Percentiles rank a stretch among this genome's conserved stretches.
Evolutionary conservation across 2,329 filamentous ascomycete species (phyloP).

Genomic region (Monilinia aucupariae): DNA sequence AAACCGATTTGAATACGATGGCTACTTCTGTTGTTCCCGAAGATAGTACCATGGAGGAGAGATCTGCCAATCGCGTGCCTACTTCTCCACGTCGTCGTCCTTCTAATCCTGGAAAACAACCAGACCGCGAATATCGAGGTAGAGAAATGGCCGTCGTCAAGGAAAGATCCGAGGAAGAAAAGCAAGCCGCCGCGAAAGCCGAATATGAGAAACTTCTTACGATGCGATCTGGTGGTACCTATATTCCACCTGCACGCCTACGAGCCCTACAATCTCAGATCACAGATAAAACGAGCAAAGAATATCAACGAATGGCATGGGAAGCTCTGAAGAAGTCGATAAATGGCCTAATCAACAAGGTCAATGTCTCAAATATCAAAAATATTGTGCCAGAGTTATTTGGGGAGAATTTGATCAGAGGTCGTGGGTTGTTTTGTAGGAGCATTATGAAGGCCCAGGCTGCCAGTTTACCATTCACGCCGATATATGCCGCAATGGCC

Average conservation of each 20-base stretch:
- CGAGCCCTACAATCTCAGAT: conserved; percentile 93
- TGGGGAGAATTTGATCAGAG: conserved; percentile 85
- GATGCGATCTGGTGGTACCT: conserved; percentile 91
- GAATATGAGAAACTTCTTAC: conserved; percentile 89
- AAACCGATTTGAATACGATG: not conserved
- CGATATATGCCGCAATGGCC: conserved; percentile 92
- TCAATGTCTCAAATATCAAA: conserved; percentile 98
- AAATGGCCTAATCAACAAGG: conserved; percentile 98
- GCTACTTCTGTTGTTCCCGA: conserved; percentile 21
- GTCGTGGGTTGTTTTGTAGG: conserved; percentile 86
- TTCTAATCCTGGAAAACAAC: conserved; percentile 25
- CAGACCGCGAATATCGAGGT: conserved; percentile 18
- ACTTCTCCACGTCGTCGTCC: conserved; percentile 26
- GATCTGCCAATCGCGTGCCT: conserved; percentile 17
- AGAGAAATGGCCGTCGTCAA: conserved; percentile 23
- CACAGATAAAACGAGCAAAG: conserved; percentile 91
- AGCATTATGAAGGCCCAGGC: conserved; percentile 99
- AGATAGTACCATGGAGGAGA: conserved; percentile 19
- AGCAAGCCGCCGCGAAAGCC: conserved; percentile 81
- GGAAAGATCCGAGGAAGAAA: conserved; percentile 65
- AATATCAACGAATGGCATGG: conserved; percentile 99
- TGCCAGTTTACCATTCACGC: conserved; percentile 89
- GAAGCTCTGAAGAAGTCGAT: conserved; percentile 98
- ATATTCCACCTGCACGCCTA: conserved; percentile 87
- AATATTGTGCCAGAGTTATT: conserved; percentile 95